phyloP scores from a whole-genome alignment of 139 green algal genomes.

The Axilococcus clingmanii region DNA sequence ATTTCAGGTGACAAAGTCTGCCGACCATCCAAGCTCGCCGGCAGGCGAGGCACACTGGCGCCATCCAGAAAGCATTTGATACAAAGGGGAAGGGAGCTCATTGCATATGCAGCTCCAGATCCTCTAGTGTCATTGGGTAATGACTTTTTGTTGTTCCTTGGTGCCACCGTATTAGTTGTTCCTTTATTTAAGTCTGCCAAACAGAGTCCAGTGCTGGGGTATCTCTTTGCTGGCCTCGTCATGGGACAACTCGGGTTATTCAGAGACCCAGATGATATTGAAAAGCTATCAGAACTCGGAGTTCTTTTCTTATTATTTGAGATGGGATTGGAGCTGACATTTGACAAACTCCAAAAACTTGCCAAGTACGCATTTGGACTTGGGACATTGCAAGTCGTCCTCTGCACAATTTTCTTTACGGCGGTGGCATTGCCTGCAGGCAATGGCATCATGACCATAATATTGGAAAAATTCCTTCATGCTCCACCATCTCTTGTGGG shows the following conservation, averaged over 20 bases:
- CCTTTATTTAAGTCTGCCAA: slow-evolving; percentile 82
- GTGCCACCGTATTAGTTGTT: slow-evolving; percentile 82
- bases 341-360: slow-evolving; percentile 79
- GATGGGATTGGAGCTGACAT: slow-evolving; percentile 90
- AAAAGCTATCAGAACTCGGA: slow-evolving; percentile 84
- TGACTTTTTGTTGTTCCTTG: slow-evolving; percentile 85
- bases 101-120: slow-evolving; percentile 12
- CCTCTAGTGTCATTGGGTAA: slow-evolving; percentile 41
- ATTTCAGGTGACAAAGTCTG: too few relatives aligned
- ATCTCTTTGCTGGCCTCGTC: slow-evolving; percentile 76
- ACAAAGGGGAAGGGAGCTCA: too few relatives aligned
- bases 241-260: slow-evolving; percentile 85
- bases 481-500: slow-evolving; percentile 23
- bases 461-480: slow-evolving; percentile 66
- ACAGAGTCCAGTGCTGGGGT: slow-evolving; percentile 82
- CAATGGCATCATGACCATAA: slow-evolving; percentile 59
- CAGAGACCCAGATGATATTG: slow-evolving; percentile 76
- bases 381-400: slow-evolving; percentile 68
- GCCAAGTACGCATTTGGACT: slow-evolving; percentile 93
- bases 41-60: too few relatives aligned
- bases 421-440: slow-evolving; percentile 66
- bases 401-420: slow-evolving; percentile 64
- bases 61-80: too few relatives aligned
- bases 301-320: slow-evolving; percentile 97
- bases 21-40: too few relatives aligned